Base-by-base conservation (phyloP, 176 grass and related monocot species). In the Rhipidocladum racemiflorum region DNA sequence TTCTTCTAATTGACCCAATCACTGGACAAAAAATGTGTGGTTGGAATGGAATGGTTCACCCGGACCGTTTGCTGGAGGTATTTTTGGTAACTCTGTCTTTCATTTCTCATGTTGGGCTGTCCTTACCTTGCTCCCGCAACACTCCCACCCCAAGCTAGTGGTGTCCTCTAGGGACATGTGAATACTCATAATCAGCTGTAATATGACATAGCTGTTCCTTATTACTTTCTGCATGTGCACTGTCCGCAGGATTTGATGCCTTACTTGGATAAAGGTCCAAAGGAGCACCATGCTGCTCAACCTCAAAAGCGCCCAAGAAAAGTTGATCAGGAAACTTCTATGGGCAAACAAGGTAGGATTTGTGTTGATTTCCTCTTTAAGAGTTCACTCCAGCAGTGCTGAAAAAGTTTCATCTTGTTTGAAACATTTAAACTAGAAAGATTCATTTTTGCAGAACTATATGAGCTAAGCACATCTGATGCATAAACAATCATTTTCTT, bases 21-120 rank as follows among this genome's bases (percentile, higher is more conserved):
- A 99, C 96, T 36, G 96, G 96, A 45, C 93, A 93, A 91, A 99
- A 93, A 85, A 95, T 99, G 89, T 72, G 42, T 70, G 91, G 76
- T 51, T 99, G 96, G 96, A 90, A 69, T 50, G 96, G 96, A 53
- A 99, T 99, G 96, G 87, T 99, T 72, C 76, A 99, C 34, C 91
- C 96, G 2, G 96, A 99, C 44, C 85, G 91, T 83, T 89, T 99
- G 65, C 80, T 99, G 8, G 96, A 99, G 96, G 96, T 95, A 91
- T 76, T 79, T 62, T 46, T 13, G 20, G 9, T 45, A 49, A 55
- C 10, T 34, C 3, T 49, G 9, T 74, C 23, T 87, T 39, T 39
- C 25, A 34, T 59, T 63, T 70, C 45, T 73, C 55, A 30, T 15
- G 59, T 55, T 72, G 25, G 10, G 28, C n/a, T 45, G 14, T 3